These are phyloP conservation scores for Nicotiana obtusifolia DNA, from an alignment of 257 asterid species.

Conservation along the genomic window DNA sequence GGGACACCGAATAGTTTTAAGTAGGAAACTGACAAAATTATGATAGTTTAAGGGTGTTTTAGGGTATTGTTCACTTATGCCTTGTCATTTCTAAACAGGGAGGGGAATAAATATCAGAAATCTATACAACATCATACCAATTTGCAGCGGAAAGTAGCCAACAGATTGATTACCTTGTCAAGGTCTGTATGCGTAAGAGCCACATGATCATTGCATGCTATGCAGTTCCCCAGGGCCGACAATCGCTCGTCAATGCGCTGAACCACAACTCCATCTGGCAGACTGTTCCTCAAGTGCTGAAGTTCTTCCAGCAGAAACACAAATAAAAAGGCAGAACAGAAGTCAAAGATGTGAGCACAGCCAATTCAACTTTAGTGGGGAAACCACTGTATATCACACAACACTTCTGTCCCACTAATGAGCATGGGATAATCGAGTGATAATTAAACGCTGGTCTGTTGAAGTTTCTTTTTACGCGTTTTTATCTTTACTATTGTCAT, in stretches of 20 bases:
- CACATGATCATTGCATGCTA: conserved; percentile 86
- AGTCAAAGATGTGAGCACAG: neutral
- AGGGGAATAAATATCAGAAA: neutral
- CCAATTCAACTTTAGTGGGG: neutral
- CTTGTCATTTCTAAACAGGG: neutral
- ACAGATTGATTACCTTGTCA: conserved; percentile 45
- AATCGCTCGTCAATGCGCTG: conserved; percentile 90
- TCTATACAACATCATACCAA: neutral
- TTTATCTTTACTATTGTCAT: neutral
- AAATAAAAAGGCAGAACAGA: conserved; percentile 9
- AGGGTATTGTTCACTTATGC: neutral
- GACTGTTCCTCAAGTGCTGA: conserved; percentile 79
- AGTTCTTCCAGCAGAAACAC: conserved; percentile 42
- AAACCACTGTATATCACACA: neutral
- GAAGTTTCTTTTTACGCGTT: neutral
- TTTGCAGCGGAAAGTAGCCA: neutral
- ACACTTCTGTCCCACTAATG: neutral
- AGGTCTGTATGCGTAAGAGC: conserved; percentile 92
- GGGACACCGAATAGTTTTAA: too few species aligned
- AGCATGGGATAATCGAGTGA: neutral
- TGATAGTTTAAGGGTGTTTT: too few species aligned
- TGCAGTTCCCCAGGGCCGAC: conserved; percentile 92
- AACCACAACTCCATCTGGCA: conserved; percentile 84
- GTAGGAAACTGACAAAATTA: too few species aligned
- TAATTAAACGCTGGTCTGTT: neutral